A percentile compares a stretch with the other conserved stretches of the same genome.
These are phyloP conservation scores for Stephania yunnanensis DNA, from an alignment of 164 flowering plant genomes.

Conservation along the genomic window DNA sequence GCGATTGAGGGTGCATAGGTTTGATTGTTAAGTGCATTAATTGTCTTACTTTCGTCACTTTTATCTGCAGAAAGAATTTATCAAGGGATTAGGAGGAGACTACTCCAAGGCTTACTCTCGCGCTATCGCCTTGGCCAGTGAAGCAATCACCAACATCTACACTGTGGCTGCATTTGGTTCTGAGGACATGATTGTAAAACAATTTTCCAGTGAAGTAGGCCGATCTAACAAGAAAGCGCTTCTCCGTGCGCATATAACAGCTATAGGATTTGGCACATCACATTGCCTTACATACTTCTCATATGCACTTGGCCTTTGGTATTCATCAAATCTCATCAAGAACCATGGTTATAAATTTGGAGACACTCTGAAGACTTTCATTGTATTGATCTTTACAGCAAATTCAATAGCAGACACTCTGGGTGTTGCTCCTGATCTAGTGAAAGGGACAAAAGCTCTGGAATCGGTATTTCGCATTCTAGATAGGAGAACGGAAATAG, in stretches of 20 bases:
- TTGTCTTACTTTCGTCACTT: neutral
- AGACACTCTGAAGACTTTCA: constrained; percentile 56
- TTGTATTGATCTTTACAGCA: constrained; percentile 65
- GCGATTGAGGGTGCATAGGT: no score
- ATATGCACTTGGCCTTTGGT: constrained; percentile 76
- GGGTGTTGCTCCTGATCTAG: constrained; percentile 59
- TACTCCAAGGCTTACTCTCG: constrained; percentile 40
- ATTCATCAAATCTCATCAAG: constrained; percentile 53
- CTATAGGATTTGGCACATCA: constrained; percentile 58
- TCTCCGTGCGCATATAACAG: constrained; percentile 64
- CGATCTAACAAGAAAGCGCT: constrained; percentile 44
- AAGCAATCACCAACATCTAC: constrained; percentile 65
- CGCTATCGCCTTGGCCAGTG: constrained; percentile 61
- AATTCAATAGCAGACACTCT: constrained; percentile 66
- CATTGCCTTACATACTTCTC: constrained; percentile 55
- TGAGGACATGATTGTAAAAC: constrained; percentile 40
- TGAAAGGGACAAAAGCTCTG: constrained; percentile 61
- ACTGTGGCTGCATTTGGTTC: constrained; percentile 73
- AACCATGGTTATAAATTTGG: constrained; percentile 45
- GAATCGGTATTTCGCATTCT: constrained; percentile 58
- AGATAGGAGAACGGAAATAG: constrained; percentile 42
- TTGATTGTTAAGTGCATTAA: no score
- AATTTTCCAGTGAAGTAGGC: constrained; percentile 42
- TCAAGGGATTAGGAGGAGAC: constrained; percentile 74
- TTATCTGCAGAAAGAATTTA: constrained; percentile 61